Conservation (phyloP, 1,284 basidiomycete genomes). For the Tilletiopsis washingtonensis region DNA sequence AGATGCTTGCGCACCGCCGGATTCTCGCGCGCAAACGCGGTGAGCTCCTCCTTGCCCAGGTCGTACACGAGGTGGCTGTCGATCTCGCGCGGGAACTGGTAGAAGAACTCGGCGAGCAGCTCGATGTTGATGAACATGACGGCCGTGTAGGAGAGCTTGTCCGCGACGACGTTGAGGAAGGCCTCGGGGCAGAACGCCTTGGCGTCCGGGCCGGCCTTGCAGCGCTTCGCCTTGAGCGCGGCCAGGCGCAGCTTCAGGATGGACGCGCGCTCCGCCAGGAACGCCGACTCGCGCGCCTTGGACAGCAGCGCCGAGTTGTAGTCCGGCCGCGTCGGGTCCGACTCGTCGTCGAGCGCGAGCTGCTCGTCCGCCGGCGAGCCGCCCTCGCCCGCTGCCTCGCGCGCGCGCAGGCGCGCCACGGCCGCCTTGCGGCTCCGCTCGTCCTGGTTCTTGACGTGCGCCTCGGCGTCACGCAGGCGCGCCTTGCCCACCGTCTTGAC, state of each 20-base stretch:
- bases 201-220: slow-evolving; percentile 73
- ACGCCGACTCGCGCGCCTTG: slow-evolving; percentile 78
- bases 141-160: slow-evolving; percentile 91
- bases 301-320: slow-evolving; percentile 65
- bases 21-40: slow-evolving; percentile 88
- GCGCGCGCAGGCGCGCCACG: slow-evolving; percentile 22
- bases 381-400: slow-evolving; percentile 9
- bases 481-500: slow-evolving; percentile 75
- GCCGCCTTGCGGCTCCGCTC: slow-evolving; percentile 62
- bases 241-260: slow-evolving; percentile 76
- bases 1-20: slow-evolving; percentile 75
- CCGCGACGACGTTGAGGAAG: slow-evolving; percentile 90
- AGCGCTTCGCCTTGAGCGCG: slow-evolving; percentile 78
- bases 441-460: slow-evolving; percentile 65
- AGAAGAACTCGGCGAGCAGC: slow-evolving; percentile 94
- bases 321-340: slow-evolving; percentile 50
- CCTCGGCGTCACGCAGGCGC: slow-evolving; percentile 66
- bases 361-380: not conserved
- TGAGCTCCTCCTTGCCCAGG: slow-evolving; percentile 74
- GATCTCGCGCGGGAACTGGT: slow-evolving; percentile 96
- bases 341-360: slow-evolving; percentile 47
- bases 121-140: slow-evolving; percentile 93
- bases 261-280: slow-evolving; percentile 70
- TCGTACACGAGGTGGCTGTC: slow-evolving; percentile 89
- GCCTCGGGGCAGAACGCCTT: slow-evolving; percentile 90